These are phyloP conservation scores for Aspergillus alliaceus DNA, from an alignment of 2,329 filamentous ascomycete genomes.

Conservation along the genomic window DNA sequence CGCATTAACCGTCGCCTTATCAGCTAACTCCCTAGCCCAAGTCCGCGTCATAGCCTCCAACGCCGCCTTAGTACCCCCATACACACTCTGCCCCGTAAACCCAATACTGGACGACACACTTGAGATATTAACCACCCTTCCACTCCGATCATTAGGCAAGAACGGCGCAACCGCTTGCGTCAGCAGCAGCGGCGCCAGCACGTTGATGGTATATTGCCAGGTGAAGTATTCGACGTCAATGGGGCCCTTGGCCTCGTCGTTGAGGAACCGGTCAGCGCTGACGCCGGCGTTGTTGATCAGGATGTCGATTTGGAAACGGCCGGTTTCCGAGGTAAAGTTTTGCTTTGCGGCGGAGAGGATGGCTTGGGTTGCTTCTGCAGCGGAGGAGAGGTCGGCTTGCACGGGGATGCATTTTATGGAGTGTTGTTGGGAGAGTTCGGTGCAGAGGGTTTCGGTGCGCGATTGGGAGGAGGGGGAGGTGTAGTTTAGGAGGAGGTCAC, in stretches of 20 bases:
- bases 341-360: conserved; percentile 61
- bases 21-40: conserved; percentile 63
- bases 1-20: conserved; percentile 64
- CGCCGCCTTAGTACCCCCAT: conserved; percentile 67
- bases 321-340: conserved; percentile 50
- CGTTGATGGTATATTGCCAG: conserved; percentile 74
- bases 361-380: conserved; percentile 56
- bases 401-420: conserved; percentile 61
- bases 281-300: conserved; percentile 84
- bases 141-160: conserved; percentile 67
- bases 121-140: conserved; percentile 63
- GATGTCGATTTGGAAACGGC: conserved; percentile 72
- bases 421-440: conserved; percentile 57
- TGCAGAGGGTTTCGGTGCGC: conserved; percentile 55
- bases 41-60: conserved; percentile 69
- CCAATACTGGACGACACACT: conserved; percentile 60
- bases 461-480: conserved; percentile 62
- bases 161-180: conserved; percentile 71
- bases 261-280: conserved; percentile 53
- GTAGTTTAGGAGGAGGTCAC: conserved; percentile 69
- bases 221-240: conserved; percentile 67
- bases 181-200: conserved; percentile 75
- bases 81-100: conserved; percentile 60
- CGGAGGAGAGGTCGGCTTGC: conserved; percentile 69
- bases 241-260: conserved; percentile 61